Evolutionary conservation across 2,329 filamentous ascomycete genomes (phyloP), one percentile per base, ranked within the genome.

Genomic region (Coniella vitis): DNA sequence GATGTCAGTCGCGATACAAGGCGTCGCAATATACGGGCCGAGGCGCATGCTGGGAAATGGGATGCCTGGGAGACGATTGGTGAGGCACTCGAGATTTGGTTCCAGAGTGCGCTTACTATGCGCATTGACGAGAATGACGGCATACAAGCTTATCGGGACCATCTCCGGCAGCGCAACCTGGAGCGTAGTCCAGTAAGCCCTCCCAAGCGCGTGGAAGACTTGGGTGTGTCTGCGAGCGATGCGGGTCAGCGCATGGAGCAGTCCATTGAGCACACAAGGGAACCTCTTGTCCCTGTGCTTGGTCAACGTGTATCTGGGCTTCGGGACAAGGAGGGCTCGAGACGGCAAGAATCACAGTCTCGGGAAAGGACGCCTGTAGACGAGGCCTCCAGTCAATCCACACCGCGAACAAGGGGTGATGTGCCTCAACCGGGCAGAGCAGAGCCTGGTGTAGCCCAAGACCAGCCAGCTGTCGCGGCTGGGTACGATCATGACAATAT

Each of bases 21-120:
- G 29, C 31, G 22, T 8, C 32, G 42, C 34, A 47, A 50, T 39
- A 53, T 53, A 31, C 43, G 49, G 14, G 21, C 47, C 13, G 43
- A 51, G 29, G 36, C 53, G 8, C 51, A 53, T 35, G 44, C 53
- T 8, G 50, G 49, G 38, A 47, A 43, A 29, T 55, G 50, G 50
- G 53, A 55, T 17, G 44, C 42, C 3, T 48, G 42, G 47, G 48
- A 53, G 19, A 50, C 51, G 25, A 47, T 53, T n/a, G 46, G 43
- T 7, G 51, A 43, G n/a, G 51, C 50, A 20, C 48, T 55, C 4
- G 72, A 75, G 47, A 64, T 69, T 21, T 78, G 76, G 75, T 66
- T 65, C 45, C 61, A 60, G 13, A 64, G 38, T 35, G 47, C 53
- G 48, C 48, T 51, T 41, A 51, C 48, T 19, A 51, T 53, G 40